Conservation (phyloP, 2,329 filamentous ascomycete species). For the Microascus cirrosus region DNA sequence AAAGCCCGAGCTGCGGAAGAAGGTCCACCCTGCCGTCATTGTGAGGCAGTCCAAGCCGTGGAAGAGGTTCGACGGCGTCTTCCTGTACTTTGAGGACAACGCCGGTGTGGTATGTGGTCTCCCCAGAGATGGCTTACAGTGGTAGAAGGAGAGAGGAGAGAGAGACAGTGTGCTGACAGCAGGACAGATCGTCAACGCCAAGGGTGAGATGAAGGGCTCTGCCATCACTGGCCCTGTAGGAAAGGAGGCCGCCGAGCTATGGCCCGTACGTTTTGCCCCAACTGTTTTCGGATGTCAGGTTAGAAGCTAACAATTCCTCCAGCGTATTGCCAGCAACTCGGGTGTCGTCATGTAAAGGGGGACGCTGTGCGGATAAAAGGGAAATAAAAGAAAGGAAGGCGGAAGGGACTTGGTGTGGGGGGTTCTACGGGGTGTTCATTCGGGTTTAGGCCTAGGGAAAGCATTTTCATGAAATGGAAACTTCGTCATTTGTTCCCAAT, state of each 20-base stretch:
- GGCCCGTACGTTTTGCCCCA: conserved; percentile 62
- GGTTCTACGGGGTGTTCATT: neutral
- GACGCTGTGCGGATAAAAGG: conserved; percentile 1
- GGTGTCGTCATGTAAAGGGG: conserved; percentile 95
- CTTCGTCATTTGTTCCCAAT: neutral
- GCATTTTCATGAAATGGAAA: neutral
- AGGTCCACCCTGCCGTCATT: conserved; percentile 99
- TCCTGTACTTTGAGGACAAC: conserved; percentile 99
- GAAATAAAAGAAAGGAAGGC: neutral
- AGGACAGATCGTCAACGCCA: conserved; percentile 92
- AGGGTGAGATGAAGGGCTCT: conserved; percentile 99
- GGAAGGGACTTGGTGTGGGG: neutral
- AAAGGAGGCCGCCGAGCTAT: conserved; percentile 99
- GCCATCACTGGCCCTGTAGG: conserved; percentile 98
- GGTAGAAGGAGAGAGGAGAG: neutral
- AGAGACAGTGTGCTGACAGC: conserved; percentile 20
- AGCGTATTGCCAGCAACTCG: conserved; percentile 99
- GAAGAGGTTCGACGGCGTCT: conserved; percentile 97
- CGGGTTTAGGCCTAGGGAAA: neutral
- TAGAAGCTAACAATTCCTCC: conserved; percentile 18
- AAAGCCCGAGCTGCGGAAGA: conserved; percentile 99
- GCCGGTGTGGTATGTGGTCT: conserved; percentile 78
- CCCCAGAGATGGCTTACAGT: too few relatives aligned
- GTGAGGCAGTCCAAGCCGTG: conserved; percentile 99
- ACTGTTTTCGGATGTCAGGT: neutral